These are phyloP conservation scores for Castanea sativa DNA, from an alignment of 306 rosid species.

Conservation along the genomic window DNA sequence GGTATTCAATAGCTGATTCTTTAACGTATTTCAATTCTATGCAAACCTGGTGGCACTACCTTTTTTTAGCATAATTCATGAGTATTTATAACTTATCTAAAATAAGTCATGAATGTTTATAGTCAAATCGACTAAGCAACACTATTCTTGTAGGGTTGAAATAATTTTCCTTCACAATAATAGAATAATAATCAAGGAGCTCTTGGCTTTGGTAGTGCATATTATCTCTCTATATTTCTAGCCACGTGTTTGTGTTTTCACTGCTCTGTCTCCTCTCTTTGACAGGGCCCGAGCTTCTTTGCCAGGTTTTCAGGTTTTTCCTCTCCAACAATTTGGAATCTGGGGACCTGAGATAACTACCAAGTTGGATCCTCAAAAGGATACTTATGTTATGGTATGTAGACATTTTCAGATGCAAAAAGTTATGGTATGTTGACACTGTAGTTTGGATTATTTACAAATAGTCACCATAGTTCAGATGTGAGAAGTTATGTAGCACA, in stretches of 20 bases:
- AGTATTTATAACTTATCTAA: not conserved
- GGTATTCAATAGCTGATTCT: not conserved
- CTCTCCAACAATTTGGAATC: conserved; percentile 82
- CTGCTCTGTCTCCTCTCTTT: conserved; percentile 20
- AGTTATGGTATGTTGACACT: not conserved
- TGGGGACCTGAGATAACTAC: conserved; percentile 87
- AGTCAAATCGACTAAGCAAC: not conserved
- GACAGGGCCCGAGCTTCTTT: conserved; percentile 80
- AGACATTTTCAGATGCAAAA: not conserved
- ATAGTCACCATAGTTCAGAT: not conserved
- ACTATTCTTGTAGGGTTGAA: not conserved
- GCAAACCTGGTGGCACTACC: not conserved
- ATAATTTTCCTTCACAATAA: not conserved
- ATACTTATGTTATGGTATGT: conserved; percentile 79
- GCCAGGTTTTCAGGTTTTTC: conserved; percentile 81
- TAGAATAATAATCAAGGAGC: not conserved
- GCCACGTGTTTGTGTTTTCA: conserved; percentile 19
- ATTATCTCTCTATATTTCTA: conserved; percentile 3
- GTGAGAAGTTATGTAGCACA: not conserved
- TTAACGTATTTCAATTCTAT: not conserved
- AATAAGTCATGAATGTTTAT: not conserved
- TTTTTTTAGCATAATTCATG: not conserved
- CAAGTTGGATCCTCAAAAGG: conserved; percentile 71
- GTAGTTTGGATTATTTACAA: too few species aligned
- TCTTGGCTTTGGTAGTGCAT: not conserved